Evolutionary conservation across 306 rosid genomes (phyloP).

Genomic region (Prunus campanulata): DNA sequence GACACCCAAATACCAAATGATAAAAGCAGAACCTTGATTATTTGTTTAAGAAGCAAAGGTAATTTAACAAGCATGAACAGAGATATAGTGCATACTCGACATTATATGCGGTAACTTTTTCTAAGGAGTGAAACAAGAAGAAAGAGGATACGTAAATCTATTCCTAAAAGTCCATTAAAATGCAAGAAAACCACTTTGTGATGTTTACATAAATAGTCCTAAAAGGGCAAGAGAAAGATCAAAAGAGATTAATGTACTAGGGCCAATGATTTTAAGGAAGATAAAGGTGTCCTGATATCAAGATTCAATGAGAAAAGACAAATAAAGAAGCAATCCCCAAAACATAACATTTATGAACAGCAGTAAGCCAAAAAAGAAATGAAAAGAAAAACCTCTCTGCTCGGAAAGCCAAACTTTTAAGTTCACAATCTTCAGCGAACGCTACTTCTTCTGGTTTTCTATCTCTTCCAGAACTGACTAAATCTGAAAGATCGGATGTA

Average conservation of each 20-base stretch:
- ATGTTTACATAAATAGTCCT: not conserved
- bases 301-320: not conserved
- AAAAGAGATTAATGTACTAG: not conserved
- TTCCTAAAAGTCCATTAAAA: not conserved
- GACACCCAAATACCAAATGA: not conserved
- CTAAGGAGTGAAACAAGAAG: not conserved
- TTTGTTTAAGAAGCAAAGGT: not conserved
- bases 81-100: not conserved
- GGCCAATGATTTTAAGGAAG: not conserved
- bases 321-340: slow-evolving; percentile 8
- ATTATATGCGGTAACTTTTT: not conserved
- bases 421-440: slow-evolving; percentile 66
- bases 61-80: not conserved
- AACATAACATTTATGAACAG: slow-evolving; percentile 2
- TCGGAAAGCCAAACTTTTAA: slow-evolving; percentile 75
- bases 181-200: not conserved
- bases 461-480: slow-evolving; percentile 92
- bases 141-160: not conserved
- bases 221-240: not conserved
- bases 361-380: slow-evolving; percentile 12
- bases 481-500: slow-evolving; percentile 85
- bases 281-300: not conserved
- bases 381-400: slow-evolving; percentile 72
- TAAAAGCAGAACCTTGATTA: slow-evolving; percentile 1
- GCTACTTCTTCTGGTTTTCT: slow-evolving; percentile 68